A percentile compares a stretch with the other conserved stretches of the same genome.
These are phyloP conservation scores for Yarrowia sp. DNA, from an alignment of 805 yeast genomes.

Conservation along the genomic window DNA sequence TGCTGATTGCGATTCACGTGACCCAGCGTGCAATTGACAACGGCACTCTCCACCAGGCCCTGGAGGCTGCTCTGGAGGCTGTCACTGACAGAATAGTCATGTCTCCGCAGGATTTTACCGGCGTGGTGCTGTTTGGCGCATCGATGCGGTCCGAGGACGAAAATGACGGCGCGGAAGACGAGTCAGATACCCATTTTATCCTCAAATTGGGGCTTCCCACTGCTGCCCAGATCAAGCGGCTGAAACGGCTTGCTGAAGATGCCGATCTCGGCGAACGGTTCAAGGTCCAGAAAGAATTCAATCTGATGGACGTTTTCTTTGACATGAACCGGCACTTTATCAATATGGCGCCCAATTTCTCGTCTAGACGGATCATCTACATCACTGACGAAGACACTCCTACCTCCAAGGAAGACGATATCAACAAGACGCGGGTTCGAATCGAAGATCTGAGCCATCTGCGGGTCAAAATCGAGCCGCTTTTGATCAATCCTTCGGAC, in stretches of 20 bases:
- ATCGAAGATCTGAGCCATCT: slow-evolving; percentile 66
- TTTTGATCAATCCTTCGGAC: slow-evolving; percentile 57
- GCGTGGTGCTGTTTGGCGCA: slow-evolving; percentile 62
- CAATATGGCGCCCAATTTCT: slow-evolving; percentile 54
- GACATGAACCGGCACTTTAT: slow-evolving; percentile 64
- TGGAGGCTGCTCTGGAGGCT: slow-evolving; percentile 65
- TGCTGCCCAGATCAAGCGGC: slow-evolving; percentile 40
- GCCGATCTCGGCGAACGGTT: slow-evolving; percentile 37
- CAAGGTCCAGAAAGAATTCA: slow-evolving; percentile 29
- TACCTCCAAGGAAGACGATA: slow-evolving; percentile 52
- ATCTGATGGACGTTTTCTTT: slow-evolving; percentile 56
- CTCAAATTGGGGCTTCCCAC: slow-evolving; percentile 43
- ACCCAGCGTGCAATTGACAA: slow-evolving; percentile 43
- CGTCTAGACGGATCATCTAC: slow-evolving; percentile 66
- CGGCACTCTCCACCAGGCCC: slow-evolving; percentile 44
- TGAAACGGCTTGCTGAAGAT: slow-evolving; percentile 42
- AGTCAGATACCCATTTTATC: slow-evolving; percentile 47
- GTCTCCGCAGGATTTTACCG: slow-evolving; percentile 74
- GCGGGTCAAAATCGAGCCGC: slow-evolving; percentile 64
- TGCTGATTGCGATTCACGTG: slow-evolving; percentile 51
- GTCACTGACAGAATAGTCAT: slow-evolving; percentile 71
- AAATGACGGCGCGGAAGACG: slow-evolving; percentile 54
- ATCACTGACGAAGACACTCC: slow-evolving; percentile 83
- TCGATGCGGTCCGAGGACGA: slow-evolving; percentile 48
- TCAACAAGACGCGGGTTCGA: slow-evolving; percentile 56